Base-by-base conservation (phyloP, 306 rosid species). In the Luffa aegyptiaca region DNA sequence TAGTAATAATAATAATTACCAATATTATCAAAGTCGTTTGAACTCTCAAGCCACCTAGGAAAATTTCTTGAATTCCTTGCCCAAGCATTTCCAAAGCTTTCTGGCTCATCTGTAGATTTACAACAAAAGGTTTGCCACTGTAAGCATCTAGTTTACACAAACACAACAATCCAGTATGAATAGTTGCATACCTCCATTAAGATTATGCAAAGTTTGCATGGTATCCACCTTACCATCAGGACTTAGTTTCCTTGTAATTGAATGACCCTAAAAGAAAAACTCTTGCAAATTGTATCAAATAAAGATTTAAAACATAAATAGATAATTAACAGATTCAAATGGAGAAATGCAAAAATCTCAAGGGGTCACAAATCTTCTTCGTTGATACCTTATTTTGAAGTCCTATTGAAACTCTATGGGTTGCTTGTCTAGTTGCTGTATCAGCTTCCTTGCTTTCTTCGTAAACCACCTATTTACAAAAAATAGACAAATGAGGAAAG, bases 381-480 rank as follows among this genome's bases (percentile, higher is more conserved):
- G 51, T 1, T 41, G 41, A 78, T 87, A 90, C 98, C 97, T 92
- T 91, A 66, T 81, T 79, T 53, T 83, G 92, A 83, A 95, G 83
- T 58, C 92, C 97, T 85, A 88, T 88, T 26, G 92, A 86, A 79
- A 95, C 36, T 78, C 20, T 68, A 84, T 95, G 97, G 14, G 81
- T 65, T 41, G 98, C 97, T 88, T 89, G 80, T 77, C 92, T 56
- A 36, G 87, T 88, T 64, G 91, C 82, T 80, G 89, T 83, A 85
- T 91, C 92, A 10, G 97, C 98, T 82, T 95, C 98, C 85, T 91
- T 95, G 79, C 70, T 80, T 88, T 95, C 97, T 83, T 92, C 98
- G 81, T 90, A 80, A 46, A 90, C 85, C 74, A 92, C 77, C 97
- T 95, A 80, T 72, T 62, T 63, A 74, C 61, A 81, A 80, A 81